phyloP scores from a whole-genome alignment of 495 filamentous ascomycete species.

The Evansstolkia leycettana region DNA sequence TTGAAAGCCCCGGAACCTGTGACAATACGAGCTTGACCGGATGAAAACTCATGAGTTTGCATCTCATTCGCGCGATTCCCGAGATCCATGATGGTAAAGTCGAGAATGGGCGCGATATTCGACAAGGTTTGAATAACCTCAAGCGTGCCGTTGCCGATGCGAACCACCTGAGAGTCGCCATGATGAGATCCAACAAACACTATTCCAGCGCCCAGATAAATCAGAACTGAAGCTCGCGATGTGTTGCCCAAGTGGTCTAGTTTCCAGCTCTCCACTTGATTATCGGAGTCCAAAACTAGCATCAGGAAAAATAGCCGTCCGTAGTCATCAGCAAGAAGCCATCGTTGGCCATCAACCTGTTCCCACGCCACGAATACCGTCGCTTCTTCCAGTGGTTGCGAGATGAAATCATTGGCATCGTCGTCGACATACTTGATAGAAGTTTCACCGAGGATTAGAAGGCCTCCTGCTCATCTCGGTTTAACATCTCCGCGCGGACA shows the following conservation, averaged over 20 bases:
- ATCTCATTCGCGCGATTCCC: conserved; percentile 68
- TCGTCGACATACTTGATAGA: conserved; percentile 73
- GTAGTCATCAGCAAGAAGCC: conserved; percentile 82
- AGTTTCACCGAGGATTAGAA: conserved; percentile 79
- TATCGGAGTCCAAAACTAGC: conserved; percentile 48
- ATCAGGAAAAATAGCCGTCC: conserved; percentile 71
- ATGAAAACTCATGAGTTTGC: conserved; percentile 78
- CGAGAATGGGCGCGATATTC: conserved; percentile 83
- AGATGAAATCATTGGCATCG: conserved; percentile 46
- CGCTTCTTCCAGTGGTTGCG: conserved; percentile 51
- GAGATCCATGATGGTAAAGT: conserved; percentile 93
- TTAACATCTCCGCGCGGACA: neutral
- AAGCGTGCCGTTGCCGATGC: conserved; percentile 41
- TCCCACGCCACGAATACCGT: conserved; percentile 85
- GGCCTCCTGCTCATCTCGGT: conserved; percentile 37
- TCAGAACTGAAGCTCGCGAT: conserved; percentile 59
- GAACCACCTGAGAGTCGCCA: conserved; percentile 79
- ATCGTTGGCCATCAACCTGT: conserved; percentile 64
- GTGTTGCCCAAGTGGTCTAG: conserved; percentile 56
- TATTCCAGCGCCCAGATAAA: conserved; percentile 63
- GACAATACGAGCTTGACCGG: conserved; percentile 88
- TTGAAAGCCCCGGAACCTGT: conserved; percentile 80
- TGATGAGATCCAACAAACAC: conserved; percentile 87
- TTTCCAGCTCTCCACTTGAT: conserved; percentile 54
- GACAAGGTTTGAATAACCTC: conserved; percentile 63